Evolutionary conservation across 371 early-diverging fungal genomes (phyloP).

Genomic region (Rhizopus arrhizus): DNA sequence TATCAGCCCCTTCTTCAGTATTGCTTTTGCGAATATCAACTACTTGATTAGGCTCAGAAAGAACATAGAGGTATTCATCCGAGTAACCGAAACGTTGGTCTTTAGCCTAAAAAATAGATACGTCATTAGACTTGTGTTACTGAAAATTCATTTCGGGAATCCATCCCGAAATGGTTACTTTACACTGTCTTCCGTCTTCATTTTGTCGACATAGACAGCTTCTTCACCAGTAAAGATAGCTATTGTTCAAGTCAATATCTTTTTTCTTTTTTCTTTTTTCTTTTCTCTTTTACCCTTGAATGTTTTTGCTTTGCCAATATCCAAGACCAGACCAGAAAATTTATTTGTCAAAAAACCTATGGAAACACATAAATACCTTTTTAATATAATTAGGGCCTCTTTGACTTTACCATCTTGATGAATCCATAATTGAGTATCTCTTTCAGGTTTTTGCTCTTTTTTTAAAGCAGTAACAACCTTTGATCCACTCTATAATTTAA

Average conservation of each 20-base stretch:
- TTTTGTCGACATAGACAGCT: slow-evolving; percentile 42
- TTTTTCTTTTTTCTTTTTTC: not conserved
- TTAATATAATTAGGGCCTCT: not conserved
- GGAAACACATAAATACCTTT: not conserved
- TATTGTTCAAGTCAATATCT: slow-evolving; percentile 6
- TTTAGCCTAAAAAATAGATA: slow-evolving; percentile 25
- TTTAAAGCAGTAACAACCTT: slow-evolving; percentile 21
- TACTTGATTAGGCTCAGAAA: slow-evolving; percentile 31
- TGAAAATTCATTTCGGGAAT: slow-evolving; percentile 6
- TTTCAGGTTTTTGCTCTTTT: slow-evolving; percentile 21
- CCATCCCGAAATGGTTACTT: slow-evolving; percentile 20
- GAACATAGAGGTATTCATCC: slow-evolving; percentile 32
- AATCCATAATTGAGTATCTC: slow-evolving; percentile 36
- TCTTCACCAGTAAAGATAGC: slow-evolving; percentile 47
- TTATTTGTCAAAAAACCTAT: slow-evolving; percentile 53
- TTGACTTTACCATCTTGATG: slow-evolving; percentile 36
- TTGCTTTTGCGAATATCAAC: slow-evolving; percentile 41
- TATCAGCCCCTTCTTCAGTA: slow-evolving; percentile 30
- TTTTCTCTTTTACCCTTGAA: slow-evolving; percentile 37
- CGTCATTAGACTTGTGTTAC: slow-evolving; percentile 16
- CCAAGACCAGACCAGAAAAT: slow-evolving; percentile 39
- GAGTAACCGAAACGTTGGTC: slow-evolving; percentile 47
- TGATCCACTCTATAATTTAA: slow-evolving; percentile 22
- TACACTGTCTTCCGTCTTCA: slow-evolving; percentile 46
- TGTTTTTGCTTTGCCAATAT: slow-evolving; percentile 42